Evolutionary conservation across 2,329 filamentous ascomycete species (phyloP).

Genomic region (Botrytis tulipae): DNA sequence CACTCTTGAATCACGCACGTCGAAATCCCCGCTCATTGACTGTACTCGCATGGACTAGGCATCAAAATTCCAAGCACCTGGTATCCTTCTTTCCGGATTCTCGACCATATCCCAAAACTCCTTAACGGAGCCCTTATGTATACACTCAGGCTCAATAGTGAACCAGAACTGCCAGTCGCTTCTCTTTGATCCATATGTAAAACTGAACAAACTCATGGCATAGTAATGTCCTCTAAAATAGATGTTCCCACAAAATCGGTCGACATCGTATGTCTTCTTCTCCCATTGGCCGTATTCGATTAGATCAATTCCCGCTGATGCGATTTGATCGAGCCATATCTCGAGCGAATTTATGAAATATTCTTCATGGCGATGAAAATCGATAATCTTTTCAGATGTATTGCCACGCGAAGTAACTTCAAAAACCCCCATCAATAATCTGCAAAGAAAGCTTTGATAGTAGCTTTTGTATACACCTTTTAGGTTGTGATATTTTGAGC

Average conservation of each 20-base stretch:
- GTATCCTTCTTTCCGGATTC: background rate
- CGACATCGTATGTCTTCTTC: too few relatives aligned
- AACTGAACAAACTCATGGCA: background rate
- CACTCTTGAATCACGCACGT: background rate
- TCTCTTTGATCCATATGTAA: background rate
- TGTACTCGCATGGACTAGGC: background rate
- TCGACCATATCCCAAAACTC: background rate
- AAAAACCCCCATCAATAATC: background rate
- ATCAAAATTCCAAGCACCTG: background rate
- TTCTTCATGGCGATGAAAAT: fast-evolving
- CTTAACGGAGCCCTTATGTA: fast-evolving
- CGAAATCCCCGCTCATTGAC: too few relatives aligned
- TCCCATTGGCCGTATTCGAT: background rate
- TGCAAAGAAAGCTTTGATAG: fast-evolving
- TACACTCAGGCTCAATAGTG: fast-evolving
- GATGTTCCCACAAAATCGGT: too few relatives aligned
- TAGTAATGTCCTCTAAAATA: too few relatives aligned
- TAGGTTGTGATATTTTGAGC: background rate
- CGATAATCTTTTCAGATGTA: too few relatives aligned
- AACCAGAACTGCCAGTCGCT: constrained; percentile 8
- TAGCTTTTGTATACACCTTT: background rate
- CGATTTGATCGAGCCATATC: background rate
- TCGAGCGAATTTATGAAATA: background rate
- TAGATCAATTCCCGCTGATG: background rate
- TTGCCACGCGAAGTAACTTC: too few relatives aligned